Conservation (phyloP, 768 basidiomycete genomes). For the Hericium coralloides region DNA sequence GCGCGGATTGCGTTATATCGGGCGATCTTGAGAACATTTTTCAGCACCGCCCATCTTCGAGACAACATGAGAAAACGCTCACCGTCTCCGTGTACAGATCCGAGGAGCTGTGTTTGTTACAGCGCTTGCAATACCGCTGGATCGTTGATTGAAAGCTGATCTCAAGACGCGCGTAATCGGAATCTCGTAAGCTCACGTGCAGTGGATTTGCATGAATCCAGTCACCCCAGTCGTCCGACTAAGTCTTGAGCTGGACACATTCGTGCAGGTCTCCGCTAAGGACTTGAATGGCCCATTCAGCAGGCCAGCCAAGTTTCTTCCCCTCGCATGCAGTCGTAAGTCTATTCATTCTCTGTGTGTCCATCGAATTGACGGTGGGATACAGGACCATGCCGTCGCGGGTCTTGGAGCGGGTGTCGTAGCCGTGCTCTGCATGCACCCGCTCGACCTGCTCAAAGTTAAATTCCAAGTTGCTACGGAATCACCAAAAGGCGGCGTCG, state of each 20-base stretch:
- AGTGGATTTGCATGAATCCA: too few relatives aligned
- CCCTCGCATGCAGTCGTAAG: constrained; percentile 23
- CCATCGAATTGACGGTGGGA: background rate
- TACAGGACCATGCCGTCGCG: constrained; percentile 89
- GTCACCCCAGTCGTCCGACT: background rate
- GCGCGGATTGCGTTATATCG: background rate
- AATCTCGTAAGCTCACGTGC: too few relatives aligned
- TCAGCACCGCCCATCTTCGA: background rate
- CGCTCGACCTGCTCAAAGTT: constrained; percentile 91
- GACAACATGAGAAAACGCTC: too few relatives aligned
- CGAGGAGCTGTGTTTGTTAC: too few relatives aligned
- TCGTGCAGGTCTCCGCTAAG: background rate
- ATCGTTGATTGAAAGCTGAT: too few relatives aligned
- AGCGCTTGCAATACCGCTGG: too few relatives aligned
- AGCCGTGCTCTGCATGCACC: constrained; percentile 94
- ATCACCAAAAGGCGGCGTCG: constrained; percentile 48
- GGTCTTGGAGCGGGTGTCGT: constrained; percentile 90
- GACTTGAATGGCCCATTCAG: background rate
- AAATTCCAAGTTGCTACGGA: constrained; percentile 83
- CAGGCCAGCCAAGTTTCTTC: constrained; percentile 16
- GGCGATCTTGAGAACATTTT: background rate
- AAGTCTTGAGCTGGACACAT: background rate
- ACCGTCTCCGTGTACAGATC: too few relatives aligned
- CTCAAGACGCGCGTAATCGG: too few relatives aligned
- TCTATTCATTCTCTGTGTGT: background rate